phyloP scores from a whole-genome alignment of 169 alveolate genomes.

The Perkinsus chesapeaki region DNA sequence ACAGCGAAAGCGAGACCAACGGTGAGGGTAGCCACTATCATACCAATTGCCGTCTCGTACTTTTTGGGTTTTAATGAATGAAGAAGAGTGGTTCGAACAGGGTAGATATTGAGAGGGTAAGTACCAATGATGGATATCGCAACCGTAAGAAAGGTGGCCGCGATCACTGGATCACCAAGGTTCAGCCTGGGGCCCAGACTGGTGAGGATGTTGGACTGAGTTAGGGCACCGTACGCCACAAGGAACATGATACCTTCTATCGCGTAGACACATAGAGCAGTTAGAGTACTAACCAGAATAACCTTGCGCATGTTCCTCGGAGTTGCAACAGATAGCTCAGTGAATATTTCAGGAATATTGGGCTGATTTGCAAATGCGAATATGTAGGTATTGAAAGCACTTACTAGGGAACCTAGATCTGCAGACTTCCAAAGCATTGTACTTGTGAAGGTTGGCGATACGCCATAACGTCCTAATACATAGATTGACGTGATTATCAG shows the following conservation, averaged over 20 bases:
- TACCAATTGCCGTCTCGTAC: not conserved
- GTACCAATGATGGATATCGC: not conserved
- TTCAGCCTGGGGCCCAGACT: not conserved
- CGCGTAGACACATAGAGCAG: not conserved
- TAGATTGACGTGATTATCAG: not conserved
- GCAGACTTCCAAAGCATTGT: not conserved
- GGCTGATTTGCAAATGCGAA: not conserved
- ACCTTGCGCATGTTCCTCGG: not conserved
- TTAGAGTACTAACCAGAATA: not conserved
- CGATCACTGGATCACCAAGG: not conserved
- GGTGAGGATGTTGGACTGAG: not conserved
- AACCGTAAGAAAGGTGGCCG: not conserved
- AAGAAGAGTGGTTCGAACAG: not conserved
- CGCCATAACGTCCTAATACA: not conserved
- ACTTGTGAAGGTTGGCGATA: not conserved
- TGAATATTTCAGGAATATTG: not conserved
- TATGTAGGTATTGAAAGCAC: not conserved
- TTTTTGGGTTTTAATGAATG: not conserved
- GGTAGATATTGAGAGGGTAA: not conserved
- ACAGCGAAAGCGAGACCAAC: not conserved
- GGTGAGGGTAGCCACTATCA: not conserved
- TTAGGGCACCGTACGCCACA: not conserved
- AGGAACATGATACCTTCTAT: not conserved
- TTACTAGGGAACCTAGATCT: not conserved
- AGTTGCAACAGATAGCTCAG: not conserved